Evolutionary conservation across 2,329 filamentous ascomycete genomes (phyloP).

Genomic region (Sporothrix humicola): DNA sequence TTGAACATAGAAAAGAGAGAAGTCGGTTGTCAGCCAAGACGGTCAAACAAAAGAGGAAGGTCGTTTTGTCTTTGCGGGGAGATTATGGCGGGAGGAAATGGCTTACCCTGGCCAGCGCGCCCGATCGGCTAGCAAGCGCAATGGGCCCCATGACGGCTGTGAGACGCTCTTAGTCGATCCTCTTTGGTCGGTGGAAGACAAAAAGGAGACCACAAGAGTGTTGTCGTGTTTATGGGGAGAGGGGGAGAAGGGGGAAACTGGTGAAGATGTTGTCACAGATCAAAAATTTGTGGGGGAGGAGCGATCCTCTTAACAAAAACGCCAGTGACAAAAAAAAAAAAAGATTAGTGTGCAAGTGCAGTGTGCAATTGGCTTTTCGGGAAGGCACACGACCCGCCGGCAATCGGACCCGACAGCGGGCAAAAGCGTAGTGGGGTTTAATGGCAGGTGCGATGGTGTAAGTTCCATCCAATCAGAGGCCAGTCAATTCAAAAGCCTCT

Average conservation of each 20-base stretch:
- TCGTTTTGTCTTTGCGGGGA: slow-evolving; percentile 24
- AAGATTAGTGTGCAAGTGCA: slow-evolving; percentile 23
- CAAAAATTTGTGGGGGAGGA: slow-evolving; percentile 32
- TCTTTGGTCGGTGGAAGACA: background rate
- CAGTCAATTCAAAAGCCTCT: slow-evolving; percentile 33
- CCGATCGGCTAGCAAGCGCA: slow-evolving; percentile 56
- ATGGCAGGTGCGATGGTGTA: slow-evolving; percentile 26
- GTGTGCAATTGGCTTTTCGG: slow-evolving; percentile 12
- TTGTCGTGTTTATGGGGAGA: background rate
- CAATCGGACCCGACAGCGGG: slow-evolving; percentile 34
- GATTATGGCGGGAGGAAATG: background rate
- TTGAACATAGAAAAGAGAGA: slow-evolving; percentile 37
- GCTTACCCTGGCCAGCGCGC: slow-evolving; percentile 55
- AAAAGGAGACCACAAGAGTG: slow-evolving; percentile 8
- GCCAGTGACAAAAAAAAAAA: slow-evolving; percentile 27
- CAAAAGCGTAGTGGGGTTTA: background rate
- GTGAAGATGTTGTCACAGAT: background rate
- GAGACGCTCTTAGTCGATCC: slow-evolving; percentile 30
- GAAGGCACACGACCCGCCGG: slow-evolving; percentile 31
- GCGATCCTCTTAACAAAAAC: slow-evolving; percentile 12
- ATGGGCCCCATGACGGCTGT: slow-evolving; percentile 55
- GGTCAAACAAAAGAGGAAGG: slow-evolving; percentile 27
- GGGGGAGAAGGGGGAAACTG: background rate
- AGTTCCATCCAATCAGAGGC: slow-evolving; percentile 36
- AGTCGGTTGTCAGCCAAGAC: background rate